phyloP scores from a whole-genome alignment of 768 basidiomycete genomes.

The Boletus rubropictus region DNA sequence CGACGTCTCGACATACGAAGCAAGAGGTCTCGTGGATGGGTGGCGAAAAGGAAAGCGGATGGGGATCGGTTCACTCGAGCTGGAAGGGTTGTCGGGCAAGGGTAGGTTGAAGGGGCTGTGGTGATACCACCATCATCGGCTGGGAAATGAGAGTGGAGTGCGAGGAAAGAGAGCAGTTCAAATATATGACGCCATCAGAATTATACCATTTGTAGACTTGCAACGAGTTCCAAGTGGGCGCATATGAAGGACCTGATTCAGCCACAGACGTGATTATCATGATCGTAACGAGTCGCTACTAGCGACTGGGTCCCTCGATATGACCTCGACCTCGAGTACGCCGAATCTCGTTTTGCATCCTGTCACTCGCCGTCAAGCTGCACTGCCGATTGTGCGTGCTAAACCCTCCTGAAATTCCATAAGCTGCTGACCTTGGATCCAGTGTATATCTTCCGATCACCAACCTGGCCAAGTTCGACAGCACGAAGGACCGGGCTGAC shows the following conservation, averaged over 20 bases:
- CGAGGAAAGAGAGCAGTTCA: too few species aligned
- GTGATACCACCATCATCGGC: conserved; percentile 1
- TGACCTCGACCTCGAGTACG: conserved; percentile 15
- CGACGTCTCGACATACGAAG: conserved; percentile 61
- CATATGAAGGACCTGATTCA: too few species aligned
- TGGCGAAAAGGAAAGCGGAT: conserved; percentile 39
- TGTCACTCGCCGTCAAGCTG: conserved; percentile 32
- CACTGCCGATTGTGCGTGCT: conserved; percentile 29
- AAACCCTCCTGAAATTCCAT: background rate
- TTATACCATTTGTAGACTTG: too few species aligned
- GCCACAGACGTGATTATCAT: too few species aligned
- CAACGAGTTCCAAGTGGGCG: too few species aligned
- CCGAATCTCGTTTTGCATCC: conserved; percentile 29
- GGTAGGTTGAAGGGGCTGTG: conserved; percentile 31
- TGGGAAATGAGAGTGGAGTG: too few species aligned
- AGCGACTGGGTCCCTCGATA: too few species aligned
- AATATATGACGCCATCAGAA: too few species aligned
- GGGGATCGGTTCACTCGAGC: conserved; percentile 24
- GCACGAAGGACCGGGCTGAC: conserved; percentile 32
- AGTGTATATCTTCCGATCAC: conserved; percentile 52
- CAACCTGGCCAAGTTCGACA: conserved; percentile 41
- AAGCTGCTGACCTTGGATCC: conserved; percentile 13
- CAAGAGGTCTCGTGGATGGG: conserved; percentile 52
- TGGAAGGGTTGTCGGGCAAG: conserved; percentile 24
- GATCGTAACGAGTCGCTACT: too few species aligned